Base-by-base conservation (phyloP, 2,329 filamentous ascomycete species). In the Penicillium sp. region DNA sequence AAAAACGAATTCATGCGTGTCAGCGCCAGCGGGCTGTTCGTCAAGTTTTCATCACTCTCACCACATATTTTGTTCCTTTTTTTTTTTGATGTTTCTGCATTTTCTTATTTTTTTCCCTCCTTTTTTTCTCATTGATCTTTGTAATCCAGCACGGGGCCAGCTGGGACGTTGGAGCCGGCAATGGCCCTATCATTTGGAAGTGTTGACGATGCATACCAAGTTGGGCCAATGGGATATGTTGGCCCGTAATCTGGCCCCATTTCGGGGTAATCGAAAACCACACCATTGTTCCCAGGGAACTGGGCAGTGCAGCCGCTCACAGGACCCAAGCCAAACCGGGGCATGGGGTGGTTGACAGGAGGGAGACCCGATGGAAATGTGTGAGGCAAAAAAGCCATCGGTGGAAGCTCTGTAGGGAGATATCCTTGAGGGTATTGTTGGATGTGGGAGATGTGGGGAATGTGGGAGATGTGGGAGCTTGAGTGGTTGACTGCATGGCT, bases 251-350 rank as follows among this genome's bases (percentile, higher is more conserved):
- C 58, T n/a, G 53, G 51, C 22, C 60, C 66, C 40, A 60, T 56
- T 3, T 21, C n/a, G 4, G 34, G 34, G 51, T 64, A 56, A 44
- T 67, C 64, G 45, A 61, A 63, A 48, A 72, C 73, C 22, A 71
- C 45, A 45, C 65, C 50, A 48, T 64, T 58, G 7, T 52, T 27
- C 45, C 48, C 60, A 40, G 62, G 61, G 50, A 63, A 55, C 27
- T 59, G 57, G 50, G 62, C 61, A 16, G 65, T 63, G 45, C 65
- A 70, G 53, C 67, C 68, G 50, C 68, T 62, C 40, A 72, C 59
- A 49, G 55, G 57, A 24, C 59, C 53, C 32, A 65, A 55, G 50
- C 67, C 61, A 44, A 64, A 68, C 16, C 39, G 13, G 16, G 45
- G 24, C 34, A 54, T 22, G 9, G 24, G 8, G 16, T 44, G 24